Percentiles rank a stretch among this genome's conserved stretches.
These are phyloP conservation scores for Yamadazyma sp. DNA, from an alignment of 805 yeast genomes.

Conservation along the genomic window DNA sequence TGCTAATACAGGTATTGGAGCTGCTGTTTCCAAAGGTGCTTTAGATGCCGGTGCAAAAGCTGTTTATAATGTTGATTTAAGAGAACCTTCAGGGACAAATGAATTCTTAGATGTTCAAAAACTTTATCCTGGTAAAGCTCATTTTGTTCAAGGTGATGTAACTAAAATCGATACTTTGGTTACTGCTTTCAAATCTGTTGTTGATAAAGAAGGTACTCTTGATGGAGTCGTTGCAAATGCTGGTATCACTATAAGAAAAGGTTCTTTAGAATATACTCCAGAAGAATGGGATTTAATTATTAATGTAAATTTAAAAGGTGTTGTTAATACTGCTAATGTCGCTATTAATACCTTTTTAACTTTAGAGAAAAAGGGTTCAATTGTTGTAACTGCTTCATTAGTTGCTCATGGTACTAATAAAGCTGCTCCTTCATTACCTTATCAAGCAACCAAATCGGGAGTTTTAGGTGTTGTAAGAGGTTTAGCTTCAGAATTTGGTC, in stretches of 20 bases:
- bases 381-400: slow-evolving; percentile 42
- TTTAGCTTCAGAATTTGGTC: slow-evolving; percentile 43
- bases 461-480: slow-evolving; percentile 38
- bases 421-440: slow-evolving; percentile 38
- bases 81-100: slow-evolving; percentile 24
- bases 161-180: slow-evolving; percentile 7
- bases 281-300: slow-evolving; percentile 28
- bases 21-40: slow-evolving; percentile 52
- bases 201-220: slow-evolving; percentile 17
- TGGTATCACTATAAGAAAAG: slow-evolving; percentile 32
- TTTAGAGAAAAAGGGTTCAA: slow-evolving; percentile 31
- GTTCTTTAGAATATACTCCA: slow-evolving; percentile 22
- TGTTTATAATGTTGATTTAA: slow-evolving; percentile 68
- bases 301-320: slow-evolving; percentile 26
- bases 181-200: slow-evolving; percentile 6
- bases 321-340: slow-evolving; percentile 17
- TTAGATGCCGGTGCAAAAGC: slow-evolving; percentile 74
- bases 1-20: slow-evolving; percentile 78
- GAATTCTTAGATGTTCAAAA: slow-evolving; percentile 8
- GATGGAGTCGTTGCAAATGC: slow-evolving; percentile 35
- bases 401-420: slow-evolving; percentile 41
- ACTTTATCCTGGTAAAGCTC: slow-evolving; percentile 7
- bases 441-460: slow-evolving; percentile 45
- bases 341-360: slow-evolving; percentile 8
- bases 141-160: slow-evolving; percentile 7